These are phyloP conservation scores for Alternaria arborescens DNA, from an alignment of 2,329 filamentous ascomycete species.

Conservation along the genomic window DNA sequence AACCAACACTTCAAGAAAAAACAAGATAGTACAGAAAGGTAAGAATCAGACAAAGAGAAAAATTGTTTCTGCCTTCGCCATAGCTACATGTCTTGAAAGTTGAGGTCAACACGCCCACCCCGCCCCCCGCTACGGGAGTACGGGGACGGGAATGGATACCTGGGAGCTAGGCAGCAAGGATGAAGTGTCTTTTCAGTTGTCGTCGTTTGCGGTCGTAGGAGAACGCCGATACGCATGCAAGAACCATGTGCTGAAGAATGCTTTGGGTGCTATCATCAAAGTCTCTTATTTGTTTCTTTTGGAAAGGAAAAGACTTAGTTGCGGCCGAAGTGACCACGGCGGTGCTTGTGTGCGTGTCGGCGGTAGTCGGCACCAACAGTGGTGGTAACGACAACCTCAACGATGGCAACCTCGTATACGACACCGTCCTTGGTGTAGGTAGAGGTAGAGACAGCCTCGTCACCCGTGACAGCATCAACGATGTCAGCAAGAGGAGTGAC, in stretches of 20 bases:
- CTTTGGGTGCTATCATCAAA: slow-evolving; percentile 2
- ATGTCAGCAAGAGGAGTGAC: slow-evolving; percentile 35
- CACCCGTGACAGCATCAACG: slow-evolving; percentile 11
- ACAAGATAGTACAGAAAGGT: slow-evolving; percentile 2
- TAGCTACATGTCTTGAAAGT: background rate
- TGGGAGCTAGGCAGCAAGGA: slow-evolving; percentile 4
- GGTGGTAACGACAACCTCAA: slow-evolving; percentile 55
- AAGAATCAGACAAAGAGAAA: slow-evolving; percentile 1
- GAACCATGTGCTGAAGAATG: slow-evolving; percentile 1
- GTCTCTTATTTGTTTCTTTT: slow-evolving; percentile 4
- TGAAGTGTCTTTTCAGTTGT: background rate
- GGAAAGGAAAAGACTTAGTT: slow-evolving; percentile 4
- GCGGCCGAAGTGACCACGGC: slow-evolving; percentile 22
- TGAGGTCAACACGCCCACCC: background rate
- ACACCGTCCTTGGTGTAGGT: slow-evolving; percentile 54
- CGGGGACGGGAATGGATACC: background rate
- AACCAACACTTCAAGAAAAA: slow-evolving; percentile 6
- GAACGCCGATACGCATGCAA: slow-evolving; percentile 1
- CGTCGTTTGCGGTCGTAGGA: slow-evolving; percentile 3
- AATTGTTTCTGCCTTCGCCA: background rate
- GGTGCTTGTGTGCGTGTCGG: slow-evolving; percentile 37
- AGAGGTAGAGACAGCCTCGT: slow-evolving; percentile 49
- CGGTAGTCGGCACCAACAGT: slow-evolving; percentile 44
- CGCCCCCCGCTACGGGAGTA: background rate
- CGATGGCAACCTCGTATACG: slow-evolving; percentile 57